phyloP scores from a whole-genome alignment of 2,329 filamentous ascomycete genomes.

The Arthrobotrys conoides region DNA sequence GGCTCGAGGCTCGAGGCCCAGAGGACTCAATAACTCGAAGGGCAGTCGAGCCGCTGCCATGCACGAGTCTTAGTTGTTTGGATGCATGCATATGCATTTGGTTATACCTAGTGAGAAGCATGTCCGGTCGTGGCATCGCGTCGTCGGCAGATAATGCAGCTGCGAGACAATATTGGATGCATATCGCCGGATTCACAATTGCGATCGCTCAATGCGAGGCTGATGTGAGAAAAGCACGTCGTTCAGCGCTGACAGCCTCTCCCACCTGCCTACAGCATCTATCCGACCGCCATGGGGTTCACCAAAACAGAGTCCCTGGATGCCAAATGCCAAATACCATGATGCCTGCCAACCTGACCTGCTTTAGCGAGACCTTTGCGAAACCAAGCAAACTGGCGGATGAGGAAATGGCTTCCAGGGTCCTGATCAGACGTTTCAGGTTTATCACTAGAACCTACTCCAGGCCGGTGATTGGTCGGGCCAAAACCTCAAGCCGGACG shows the following conservation, averaged over 20 bases:
- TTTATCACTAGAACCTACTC: slow-evolving; percentile 56
- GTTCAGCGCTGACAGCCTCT: slow-evolving; percentile 4
- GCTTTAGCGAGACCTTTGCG: slow-evolving; percentile 54
- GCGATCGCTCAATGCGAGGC: slow-evolving; percentile 46
- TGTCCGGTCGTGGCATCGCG: background rate
- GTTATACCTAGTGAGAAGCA: slow-evolving; percentile 3
- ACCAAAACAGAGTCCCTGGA: slow-evolving; percentile 4
- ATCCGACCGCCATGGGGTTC: slow-evolving; percentile 13
- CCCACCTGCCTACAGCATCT: slow-evolving; percentile 4
- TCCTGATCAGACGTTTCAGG: slow-evolving; percentile 60
- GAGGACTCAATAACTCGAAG: background rate
- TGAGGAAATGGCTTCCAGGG: slow-evolving; percentile 56
- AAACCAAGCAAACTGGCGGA: slow-evolving; percentile 54
- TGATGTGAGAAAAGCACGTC: slow-evolving; percentile 9
- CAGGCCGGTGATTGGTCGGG: slow-evolving; percentile 40
- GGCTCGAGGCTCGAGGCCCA: background rate
- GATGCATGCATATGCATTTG: slow-evolving; percentile 24
- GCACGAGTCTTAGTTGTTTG: slow-evolving; percentile 8
- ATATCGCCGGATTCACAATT: slow-evolving; percentile 31
- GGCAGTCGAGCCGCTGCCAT: background rate
- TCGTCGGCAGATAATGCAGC: slow-evolving; percentile 4
- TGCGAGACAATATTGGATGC: background rate
- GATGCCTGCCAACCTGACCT: slow-evolving; percentile 31
- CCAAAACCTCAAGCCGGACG: slow-evolving; percentile 30
- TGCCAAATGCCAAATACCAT: slow-evolving; percentile 29